A percentile compares a stretch with the other conserved stretches of the same genome.
These are phyloP conservation scores for Camellia japonica DNA, from an alignment of 148 eudicot genomes.

Conservation along the genomic window DNA sequence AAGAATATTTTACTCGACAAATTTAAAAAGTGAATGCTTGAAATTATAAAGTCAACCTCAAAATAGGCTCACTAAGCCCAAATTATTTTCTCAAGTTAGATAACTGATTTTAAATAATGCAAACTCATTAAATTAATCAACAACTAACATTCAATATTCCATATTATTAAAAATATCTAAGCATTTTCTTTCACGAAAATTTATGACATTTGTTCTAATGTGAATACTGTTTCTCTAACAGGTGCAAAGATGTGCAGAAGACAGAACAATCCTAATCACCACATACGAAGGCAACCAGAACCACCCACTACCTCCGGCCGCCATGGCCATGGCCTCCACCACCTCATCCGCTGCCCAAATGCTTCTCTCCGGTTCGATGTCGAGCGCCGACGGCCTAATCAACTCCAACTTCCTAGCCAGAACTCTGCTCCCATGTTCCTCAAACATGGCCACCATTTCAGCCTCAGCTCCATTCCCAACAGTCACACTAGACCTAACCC, in stretches of 20 bases:
- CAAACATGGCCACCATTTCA: constrained; percentile 55
- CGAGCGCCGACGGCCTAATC: constrained; percentile 43
- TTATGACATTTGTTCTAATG: neutral
- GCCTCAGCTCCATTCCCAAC: constrained; percentile 62
- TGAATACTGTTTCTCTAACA: constrained; percentile 10
- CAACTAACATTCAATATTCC: no score
- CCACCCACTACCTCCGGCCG: constrained; percentile 68
- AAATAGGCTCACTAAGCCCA: no score
- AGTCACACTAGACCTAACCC: constrained; percentile 53
- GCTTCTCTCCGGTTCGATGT: constrained; percentile 68
- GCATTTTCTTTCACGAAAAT: no score
- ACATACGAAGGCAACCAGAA: constrained; percentile 70
- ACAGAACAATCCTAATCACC: constrained; percentile 51
- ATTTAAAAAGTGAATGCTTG: no score
- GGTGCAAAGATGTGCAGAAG: constrained; percentile 82
- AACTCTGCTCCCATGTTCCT: constrained; percentile 44
- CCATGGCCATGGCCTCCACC: constrained; percentile 64
- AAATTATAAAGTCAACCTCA: no score
- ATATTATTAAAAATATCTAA: no score
- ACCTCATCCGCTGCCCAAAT: constrained; percentile 66
- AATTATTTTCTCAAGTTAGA: no score
- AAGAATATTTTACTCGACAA: no score
- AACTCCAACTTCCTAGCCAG: constrained; percentile 41
- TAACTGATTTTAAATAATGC: no score
- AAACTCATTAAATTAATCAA: no score